Evolutionary conservation across 2,329 filamentous ascomycete genomes (phyloP), one percentile per base, ranked within the genome.

Genomic region (Didymella segeticola): DNA sequence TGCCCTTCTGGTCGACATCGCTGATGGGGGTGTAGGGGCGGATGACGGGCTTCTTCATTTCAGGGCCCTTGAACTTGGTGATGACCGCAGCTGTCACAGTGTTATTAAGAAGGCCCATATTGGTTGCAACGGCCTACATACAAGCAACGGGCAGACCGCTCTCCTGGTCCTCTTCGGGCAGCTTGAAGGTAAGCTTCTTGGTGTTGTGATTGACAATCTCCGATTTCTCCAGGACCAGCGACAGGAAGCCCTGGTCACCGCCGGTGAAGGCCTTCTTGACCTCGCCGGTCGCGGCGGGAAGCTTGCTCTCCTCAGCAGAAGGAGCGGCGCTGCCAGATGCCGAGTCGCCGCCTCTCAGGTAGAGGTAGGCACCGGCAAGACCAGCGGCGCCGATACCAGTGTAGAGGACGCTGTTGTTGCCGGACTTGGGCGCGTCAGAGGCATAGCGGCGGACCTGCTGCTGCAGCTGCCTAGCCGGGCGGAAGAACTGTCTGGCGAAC

Each of bases 21-120:
- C 86, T 96, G 68, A 89, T 85, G 47, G 95, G 93, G 5, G 95
- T 99, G 79, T 99, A 99, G 6, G 95, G 95, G 60, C 95, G 85
- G 61, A 99, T 85, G 10, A 91, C 88, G 27, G 91, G 83, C 86
- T 98, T 98, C 76, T 91, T 85, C 70, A 86, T 88, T 56, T 87
- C 86, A n/a, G 85, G 84, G 5, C 88, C 87, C 81, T 96, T 91
- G 83, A 87, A 97, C 80, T 96, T 96, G 63, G 95, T 95, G 73
- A 99, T 81, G 64, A 99, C 78, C 38, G 92, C 93, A 68, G 85
- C 14, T 22, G 15, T 7, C 1, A 14, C 10, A 1, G 14, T 29
- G 53, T 47, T 56, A 45, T 52, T 17, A 23, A 5, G 2, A 2
- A 4, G 9, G 11, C 11, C 2, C 5, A 1, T 5, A 37, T 6